Evolutionary conservation across 208 protist genomes (phyloP).

Genomic region (Acanthamoeba lenticulata): DNA sequence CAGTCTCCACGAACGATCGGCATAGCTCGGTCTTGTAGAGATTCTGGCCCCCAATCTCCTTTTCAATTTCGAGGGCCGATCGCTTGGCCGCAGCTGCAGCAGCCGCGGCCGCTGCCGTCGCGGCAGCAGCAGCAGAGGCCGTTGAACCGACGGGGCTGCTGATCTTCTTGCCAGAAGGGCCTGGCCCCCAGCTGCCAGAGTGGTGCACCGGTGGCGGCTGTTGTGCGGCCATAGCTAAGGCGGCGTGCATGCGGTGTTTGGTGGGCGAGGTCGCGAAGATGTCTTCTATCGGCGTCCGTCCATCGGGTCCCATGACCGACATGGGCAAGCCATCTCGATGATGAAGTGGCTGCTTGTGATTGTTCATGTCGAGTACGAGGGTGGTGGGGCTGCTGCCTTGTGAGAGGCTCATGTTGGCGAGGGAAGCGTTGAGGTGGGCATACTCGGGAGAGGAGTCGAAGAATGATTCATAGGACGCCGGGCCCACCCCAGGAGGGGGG

Average conservation of each 20-base stretch:
- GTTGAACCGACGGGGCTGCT: neutral
- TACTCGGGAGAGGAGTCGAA: neutral
- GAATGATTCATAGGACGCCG: neutral
- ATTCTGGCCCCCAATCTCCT: constrained; percentile 55
- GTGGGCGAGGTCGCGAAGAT: constrained; percentile 32
- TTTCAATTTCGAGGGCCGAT: constrained; percentile 48
- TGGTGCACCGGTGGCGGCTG: neutral
- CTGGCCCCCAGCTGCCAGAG: constrained; percentile 38
- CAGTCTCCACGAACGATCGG: constrained; percentile 82
- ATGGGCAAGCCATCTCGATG: neutral
- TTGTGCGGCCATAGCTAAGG: neutral
- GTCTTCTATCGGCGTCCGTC: neutral
- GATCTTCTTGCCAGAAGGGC: neutral
- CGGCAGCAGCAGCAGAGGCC: neutral
- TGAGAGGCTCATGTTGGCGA: constrained; percentile 40
- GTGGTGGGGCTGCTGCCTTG: constrained; percentile 43
- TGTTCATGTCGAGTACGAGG: constrained; percentile 25
- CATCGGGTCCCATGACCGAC: neutral
- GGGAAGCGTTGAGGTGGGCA: neutral
- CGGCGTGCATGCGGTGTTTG: neutral
- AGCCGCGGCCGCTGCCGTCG: neutral
- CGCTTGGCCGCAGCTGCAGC: neutral
- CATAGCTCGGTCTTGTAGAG: constrained; percentile 87
- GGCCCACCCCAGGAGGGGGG: neutral
- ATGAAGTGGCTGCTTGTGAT: constrained; percentile 17